These are phyloP conservation scores for Ceratopteris richardii DNA, from an alignment of 75 land plant genomes.

Conservation along the genomic window DNA sequence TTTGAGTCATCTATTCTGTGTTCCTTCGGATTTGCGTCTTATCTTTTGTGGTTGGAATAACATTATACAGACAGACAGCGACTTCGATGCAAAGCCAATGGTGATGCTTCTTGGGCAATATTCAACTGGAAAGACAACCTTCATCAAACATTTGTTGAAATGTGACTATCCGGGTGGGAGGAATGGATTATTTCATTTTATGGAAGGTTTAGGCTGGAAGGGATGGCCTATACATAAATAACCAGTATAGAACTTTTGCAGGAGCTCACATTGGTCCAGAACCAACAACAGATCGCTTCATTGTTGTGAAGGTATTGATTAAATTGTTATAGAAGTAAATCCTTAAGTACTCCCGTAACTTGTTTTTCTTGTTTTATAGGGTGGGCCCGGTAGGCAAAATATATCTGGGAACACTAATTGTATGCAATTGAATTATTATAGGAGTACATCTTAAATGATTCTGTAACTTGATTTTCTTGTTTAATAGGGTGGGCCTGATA, in stretches of 20 bases:
- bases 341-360: too few species aligned
- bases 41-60: too few species aligned
- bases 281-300: slow-evolving; percentile 96
- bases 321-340: background rate
- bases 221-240: background rate
- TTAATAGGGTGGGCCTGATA: slow-evolving; percentile 15
- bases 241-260: slow-evolving; percentile 2
- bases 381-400: too few species aligned
- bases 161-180: slow-evolving; percentile 62
- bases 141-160: slow-evolving; percentile 80
- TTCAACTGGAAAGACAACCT: slow-evolving; percentile 97
- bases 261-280: slow-evolving; percentile 99
- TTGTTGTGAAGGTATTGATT: slow-evolving; percentile 79
- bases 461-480: background rate
- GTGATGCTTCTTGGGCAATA: slow-evolving; percentile 98
- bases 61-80: slow-evolving; percentile 82
- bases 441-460: too few species aligned
- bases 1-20: too few species aligned
- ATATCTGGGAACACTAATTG: too few species aligned
- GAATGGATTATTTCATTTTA: background rate
- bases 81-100: slow-evolving; percentile 96
- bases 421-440: too few species aligned
- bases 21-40: too few species aligned
- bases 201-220: background rate
- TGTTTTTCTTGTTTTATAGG: too few species aligned